Evolutionary conservation across 1,139 yeast genomes (phyloP), one percentile per base, ranked within the genome.

Genomic region (Scheffersomyces segobiensis): DNA sequence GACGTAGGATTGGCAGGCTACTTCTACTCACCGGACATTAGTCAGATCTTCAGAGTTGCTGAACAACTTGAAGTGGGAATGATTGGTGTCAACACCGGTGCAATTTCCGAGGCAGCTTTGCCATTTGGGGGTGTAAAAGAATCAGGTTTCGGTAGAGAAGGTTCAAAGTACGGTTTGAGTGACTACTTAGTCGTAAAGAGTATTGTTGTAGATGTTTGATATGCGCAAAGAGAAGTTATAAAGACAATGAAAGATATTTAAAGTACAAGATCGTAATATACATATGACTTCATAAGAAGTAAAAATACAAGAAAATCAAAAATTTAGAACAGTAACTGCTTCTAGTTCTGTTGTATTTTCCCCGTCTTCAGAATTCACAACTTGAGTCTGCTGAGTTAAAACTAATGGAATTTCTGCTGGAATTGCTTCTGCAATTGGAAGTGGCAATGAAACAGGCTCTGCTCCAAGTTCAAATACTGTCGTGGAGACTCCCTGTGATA

Each of bases 11-110:
- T 80, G 65, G 81, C 84, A 7, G 78, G 82, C 2, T 80, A 80
- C 67, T 71, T 80, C 12, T 80, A 73, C 65, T 70, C 81, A 4
- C 77, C 76, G 60, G 75, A 69, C 59, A 74, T 89, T 58, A 77
- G 84, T 61, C 87, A 87, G 51, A 78, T 89, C 18, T 85, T 87
- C 78, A 79, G 84, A 49, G 73, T 78, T 66, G 74, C 79, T 17
- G 82, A 78, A 63, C 77, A 71, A 17, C 69, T 80, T 61, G 81
- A 80, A 61, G 72, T 75, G 18, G 84, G 84, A 26, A 80, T 80
- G 83, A 78, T 80, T 18, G 75, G 81, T 46, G 82, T 78, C 5
- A 80, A 80, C 63, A 79, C 82, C 5, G 84, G 83, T 2, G 67
- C 73, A 8, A 77, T 80, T 62, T 76, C 82, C 17, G 83, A 80